Evolutionary conservation across 805 yeast species (phyloP).

Genomic region (Spathaspora girioi): DNA sequence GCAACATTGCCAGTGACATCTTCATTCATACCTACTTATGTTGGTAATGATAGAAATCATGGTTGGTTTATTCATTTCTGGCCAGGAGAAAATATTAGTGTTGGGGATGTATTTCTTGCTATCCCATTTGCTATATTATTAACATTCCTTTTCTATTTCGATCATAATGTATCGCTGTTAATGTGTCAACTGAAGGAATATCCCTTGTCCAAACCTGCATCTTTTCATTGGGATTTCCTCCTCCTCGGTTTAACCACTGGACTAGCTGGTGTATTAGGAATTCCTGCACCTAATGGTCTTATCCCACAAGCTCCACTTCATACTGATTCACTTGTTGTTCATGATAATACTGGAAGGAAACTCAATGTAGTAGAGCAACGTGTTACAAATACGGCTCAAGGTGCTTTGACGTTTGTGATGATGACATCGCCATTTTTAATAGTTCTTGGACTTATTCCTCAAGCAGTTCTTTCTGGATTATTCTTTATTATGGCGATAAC

Average conservation of each 20-base stretch:
- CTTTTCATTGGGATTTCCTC: conserved; percentile 91
- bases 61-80: conserved; percentile 83
- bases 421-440: conserved; percentile 86
- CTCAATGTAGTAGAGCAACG: conserved; percentile 82
- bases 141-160: conserved; percentile 86
- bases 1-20: conserved; percentile 64
- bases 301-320: conserved; percentile 98
- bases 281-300: conserved; percentile 95
- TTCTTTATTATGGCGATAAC: conserved; percentile 91
- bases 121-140: conserved; percentile 87
- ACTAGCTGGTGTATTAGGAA: conserved; percentile 78
- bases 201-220: conserved; percentile 79
- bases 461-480: conserved; percentile 87
- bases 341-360: conserved; percentile 36
- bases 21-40: conserved; percentile 70
- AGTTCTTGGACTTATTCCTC: conserved; percentile 83
- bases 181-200: conserved; percentile 86
- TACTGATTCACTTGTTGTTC: conserved; percentile 69
- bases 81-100: conserved; percentile 52
- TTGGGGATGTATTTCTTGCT: conserved; percentile 80
- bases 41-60: conserved; percentile 35
- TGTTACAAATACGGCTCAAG: conserved; percentile 80
- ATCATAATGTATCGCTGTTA: conserved; percentile 89
- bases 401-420: conserved; percentile 75
- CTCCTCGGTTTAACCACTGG: conserved; percentile 86